Evolutionary conservation across 116 monocot genomes (phyloP).

Genomic region (Cymodocea nodosa): DNA sequence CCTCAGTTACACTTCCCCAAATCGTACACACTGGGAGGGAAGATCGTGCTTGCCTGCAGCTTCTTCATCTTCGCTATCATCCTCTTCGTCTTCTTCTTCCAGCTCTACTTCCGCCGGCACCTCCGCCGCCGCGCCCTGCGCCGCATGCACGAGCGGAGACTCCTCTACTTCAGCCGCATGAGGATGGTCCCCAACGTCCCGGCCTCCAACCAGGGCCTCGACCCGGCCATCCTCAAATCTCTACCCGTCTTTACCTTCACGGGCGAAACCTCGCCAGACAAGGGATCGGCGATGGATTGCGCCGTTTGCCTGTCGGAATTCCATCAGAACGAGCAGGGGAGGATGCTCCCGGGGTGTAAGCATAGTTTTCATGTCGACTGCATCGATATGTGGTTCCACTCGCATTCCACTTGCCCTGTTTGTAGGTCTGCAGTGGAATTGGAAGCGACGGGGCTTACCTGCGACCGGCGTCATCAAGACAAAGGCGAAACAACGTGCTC

Average conservation of each 20-base stretch:
- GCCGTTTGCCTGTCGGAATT: conserved; percentile 32
- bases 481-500: background rate
- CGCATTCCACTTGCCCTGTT: conserved; percentile 26
- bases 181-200: background rate
- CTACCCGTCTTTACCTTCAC: conserved; percentile 29
- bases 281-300: conserved; percentile 14
- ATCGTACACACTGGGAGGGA: conserved; percentile 20
- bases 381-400: conserved; percentile 33
- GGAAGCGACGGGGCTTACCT: background rate
- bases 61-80: conserved; percentile 24
- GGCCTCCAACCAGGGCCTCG: conserved; percentile 15
- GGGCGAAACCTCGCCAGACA: background rate
- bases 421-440: conserved; percentile 18
- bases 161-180: conserved; percentile 6
- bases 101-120: conserved; percentile 29
- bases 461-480: too few species aligned
- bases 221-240: conserved; percentile 31
- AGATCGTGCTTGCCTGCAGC: conserved; percentile 33
- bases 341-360: conserved; percentile 14
- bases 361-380: conserved; percentile 36
- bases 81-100: conserved; percentile 31
- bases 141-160: conserved; percentile 3
- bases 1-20: background rate
- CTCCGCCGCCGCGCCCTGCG: conserved; percentile 18
- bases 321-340: conserved; percentile 16